These are phyloP conservation scores for Cutaneotrichosporon sp. DNA, from an alignment of 1,284 basidiomycete genomes.

Conservation along the genomic window DNA sequence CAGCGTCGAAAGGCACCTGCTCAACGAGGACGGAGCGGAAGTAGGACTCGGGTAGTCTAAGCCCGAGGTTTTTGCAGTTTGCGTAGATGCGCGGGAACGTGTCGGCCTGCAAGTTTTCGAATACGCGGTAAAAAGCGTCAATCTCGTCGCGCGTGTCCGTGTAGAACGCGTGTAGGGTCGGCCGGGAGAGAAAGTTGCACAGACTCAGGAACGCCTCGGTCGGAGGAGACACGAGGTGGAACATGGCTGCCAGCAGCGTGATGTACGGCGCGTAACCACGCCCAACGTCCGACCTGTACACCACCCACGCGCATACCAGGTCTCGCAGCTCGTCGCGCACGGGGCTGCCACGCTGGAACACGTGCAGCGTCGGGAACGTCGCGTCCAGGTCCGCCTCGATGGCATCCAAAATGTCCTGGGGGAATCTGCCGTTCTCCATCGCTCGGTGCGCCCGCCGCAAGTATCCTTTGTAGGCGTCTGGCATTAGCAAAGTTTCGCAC, in stretches of 20 bases:
- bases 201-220: conserved; percentile 75
- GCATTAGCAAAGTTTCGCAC: background rate
- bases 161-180: conserved; percentile 80
- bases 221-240: conserved; percentile 75
- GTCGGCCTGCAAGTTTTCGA: conserved; percentile 46
- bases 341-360: conserved; percentile 77
- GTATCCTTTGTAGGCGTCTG: conserved; percentile 72
- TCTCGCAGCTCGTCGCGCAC: conserved; percentile 81
- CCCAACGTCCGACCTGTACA: conserved; percentile 80
- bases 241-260: conserved; percentile 68
- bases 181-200: conserved; percentile 80
- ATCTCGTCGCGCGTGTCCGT: conserved; percentile 76
- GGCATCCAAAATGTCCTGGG: conserved; percentile 59
- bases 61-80: conserved; percentile 76
- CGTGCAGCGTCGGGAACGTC: conserved; percentile 80
- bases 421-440: conserved; percentile 65
- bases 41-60: conserved; percentile 54
- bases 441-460: conserved; percentile 68
- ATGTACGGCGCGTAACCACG: conserved; percentile 62
- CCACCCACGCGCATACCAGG: conserved; percentile 84
- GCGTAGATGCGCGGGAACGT: conserved; percentile 91
- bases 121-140: conserved; percentile 52
- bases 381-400: conserved; percentile 75
- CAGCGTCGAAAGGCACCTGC: conserved; percentile 81
- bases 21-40: conserved; percentile 75